phyloP scores from a whole-genome alignment of 2,329 filamentous ascomycete genomes.

The Aspergillus glaucus region DNA sequence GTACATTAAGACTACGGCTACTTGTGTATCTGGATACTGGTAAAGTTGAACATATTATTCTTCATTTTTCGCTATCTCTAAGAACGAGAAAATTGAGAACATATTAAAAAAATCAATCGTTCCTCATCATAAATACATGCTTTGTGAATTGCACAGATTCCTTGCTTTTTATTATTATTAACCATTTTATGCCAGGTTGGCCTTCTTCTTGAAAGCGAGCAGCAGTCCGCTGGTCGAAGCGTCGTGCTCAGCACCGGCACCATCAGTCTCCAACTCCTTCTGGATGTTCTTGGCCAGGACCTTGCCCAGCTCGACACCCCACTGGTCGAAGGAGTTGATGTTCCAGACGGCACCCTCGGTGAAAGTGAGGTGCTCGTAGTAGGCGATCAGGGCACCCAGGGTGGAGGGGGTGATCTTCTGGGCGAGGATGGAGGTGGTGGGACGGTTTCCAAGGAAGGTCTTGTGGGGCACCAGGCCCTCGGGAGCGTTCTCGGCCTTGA shows the following conservation, averaged over 20 bases:
- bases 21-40: neutral
- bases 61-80: neutral
- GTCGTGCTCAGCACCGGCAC: conserved; percentile 71
- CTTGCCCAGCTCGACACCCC: conserved; percentile 98
- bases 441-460: conserved; percentile 96
- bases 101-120: neutral
- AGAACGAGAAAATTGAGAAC: neutral
- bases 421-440: conserved; percentile 89
- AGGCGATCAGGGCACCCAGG: conserved; percentile 90
- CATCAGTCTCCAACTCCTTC: conserved; percentile 68
- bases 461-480: conserved; percentile 80
- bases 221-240: conserved; percentile 83
- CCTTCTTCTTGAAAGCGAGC: conserved; percentile 81
- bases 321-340: conserved; percentile 99
- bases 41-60: neutral
- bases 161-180: conserved; percentile 1
- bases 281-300: conserved; percentile 88
- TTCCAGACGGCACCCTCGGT: conserved; percentile 98
- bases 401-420: conserved; percentile 91
- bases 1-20: neutral
- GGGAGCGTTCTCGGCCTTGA: conserved; percentile 43
- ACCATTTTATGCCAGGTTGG: conserved; percentile 36
- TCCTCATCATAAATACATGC: neutral
- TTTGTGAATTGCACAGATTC: neutral
- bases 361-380: conserved; percentile 98